A percentile compares a stretch with the other conserved stretches of the same genome.
Evolutionary conservation across 2,329 filamentous ascomycete genomes (phyloP).

Genomic region (Talaromyces sp.): DNA sequence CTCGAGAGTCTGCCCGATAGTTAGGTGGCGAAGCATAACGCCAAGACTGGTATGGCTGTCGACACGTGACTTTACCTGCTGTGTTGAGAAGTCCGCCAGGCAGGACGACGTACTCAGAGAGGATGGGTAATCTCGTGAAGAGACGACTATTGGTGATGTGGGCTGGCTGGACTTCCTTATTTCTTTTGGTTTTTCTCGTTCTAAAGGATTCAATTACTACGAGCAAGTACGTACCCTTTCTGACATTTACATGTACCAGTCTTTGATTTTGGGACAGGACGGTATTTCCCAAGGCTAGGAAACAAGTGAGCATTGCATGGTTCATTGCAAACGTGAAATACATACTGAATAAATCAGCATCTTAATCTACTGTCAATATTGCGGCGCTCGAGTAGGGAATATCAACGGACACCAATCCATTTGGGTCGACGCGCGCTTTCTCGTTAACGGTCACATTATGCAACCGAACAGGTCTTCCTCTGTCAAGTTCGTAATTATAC

Average conservation of each 20-base stretch:
- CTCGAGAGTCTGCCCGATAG: neutral
- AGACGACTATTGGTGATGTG: too few species aligned
- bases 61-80: neutral
- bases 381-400: conserved; percentile 13
- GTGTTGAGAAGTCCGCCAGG: too few species aligned
- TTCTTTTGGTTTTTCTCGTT: too few species aligned
- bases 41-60: neutral
- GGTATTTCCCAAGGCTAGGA: neutral
- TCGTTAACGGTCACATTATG: conserved; percentile 11
- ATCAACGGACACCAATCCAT: conserved; percentile 8
- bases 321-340: neutral
- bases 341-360: too few species aligned
- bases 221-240: neutral
- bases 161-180: too few species aligned
- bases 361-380: neutral
- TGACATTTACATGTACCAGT: neutral
- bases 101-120: too few species aligned
- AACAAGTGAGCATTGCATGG: neutral
- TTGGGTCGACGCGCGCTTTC: conserved; percentile 7
- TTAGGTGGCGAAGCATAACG: conserved; percentile 1
- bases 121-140: too few species aligned
- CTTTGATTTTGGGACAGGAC: neutral
- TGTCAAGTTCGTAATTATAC: conserved; percentile 14
- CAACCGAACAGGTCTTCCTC: conserved; percentile 13
- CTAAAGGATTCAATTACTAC: too few species aligned